phyloP scores from a whole-genome alignment of 2,329 filamentous ascomycete genomes.

The Epichloe brachyelytri region DNA sequence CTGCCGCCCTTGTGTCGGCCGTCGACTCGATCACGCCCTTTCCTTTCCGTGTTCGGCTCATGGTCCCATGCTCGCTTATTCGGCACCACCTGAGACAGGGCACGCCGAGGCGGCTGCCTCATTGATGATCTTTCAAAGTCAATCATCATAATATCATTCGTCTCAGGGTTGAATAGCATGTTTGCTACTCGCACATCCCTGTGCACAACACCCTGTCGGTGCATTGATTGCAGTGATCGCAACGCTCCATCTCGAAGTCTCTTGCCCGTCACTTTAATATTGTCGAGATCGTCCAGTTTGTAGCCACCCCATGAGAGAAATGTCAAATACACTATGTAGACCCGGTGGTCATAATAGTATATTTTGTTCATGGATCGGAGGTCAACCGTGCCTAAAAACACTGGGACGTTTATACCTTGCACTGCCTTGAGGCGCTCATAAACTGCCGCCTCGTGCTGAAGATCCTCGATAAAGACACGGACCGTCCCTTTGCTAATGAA shows the following conservation, averaged over 20 bases:
- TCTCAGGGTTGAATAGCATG: slow-evolving; percentile 15
- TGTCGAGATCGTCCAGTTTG: background rate
- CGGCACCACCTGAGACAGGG: background rate
- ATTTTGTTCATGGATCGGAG: slow-evolving; percentile 17
- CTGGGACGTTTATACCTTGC: slow-evolving; percentile 23
- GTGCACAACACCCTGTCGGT: slow-evolving; percentile 15
- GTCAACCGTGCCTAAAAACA: slow-evolving; percentile 26
- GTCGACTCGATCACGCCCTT: background rate
- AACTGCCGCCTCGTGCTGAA: slow-evolving; percentile 22
- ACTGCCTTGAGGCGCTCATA: slow-evolving; percentile 20
- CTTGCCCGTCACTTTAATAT: background rate
- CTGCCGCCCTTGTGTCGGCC: background rate
- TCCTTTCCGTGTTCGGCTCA: background rate
- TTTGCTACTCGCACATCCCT: slow-evolving; percentile 14
- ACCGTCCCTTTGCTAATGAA: slow-evolving; percentile 29
- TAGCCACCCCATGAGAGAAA: slow-evolving; percentile 15
- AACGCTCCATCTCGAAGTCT: slow-evolving; percentile 6
- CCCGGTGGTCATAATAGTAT: slow-evolving; percentile 21
- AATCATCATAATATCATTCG: slow-evolving; percentile 15
- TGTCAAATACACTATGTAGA: slow-evolving; percentile 20
- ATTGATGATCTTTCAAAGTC: slow-evolving; percentile 18
- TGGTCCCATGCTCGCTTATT: background rate
- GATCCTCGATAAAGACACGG: slow-evolving; percentile 17
- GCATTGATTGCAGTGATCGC: slow-evolving; percentile 11
- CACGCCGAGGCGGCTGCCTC: background rate